Conservation (phyloP, 257 asterid species). For the Fraxinus quadrangulata region DNA sequence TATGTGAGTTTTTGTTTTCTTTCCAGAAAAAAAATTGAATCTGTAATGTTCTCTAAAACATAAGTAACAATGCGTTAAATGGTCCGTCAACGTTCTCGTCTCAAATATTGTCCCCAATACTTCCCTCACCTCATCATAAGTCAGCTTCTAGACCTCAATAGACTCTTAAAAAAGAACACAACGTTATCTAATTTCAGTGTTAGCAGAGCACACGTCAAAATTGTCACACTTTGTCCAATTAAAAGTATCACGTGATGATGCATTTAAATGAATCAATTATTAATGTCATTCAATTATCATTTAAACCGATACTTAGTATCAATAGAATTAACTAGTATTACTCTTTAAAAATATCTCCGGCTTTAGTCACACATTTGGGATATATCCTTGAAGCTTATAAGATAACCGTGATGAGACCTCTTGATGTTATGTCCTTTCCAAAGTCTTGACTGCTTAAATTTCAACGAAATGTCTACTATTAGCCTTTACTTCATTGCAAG, state of each 20-base stretch:
- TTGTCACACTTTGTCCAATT: too few species aligned
- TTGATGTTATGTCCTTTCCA: constrained; percentile 77
- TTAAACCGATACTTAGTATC: too few species aligned
- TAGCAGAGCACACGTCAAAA: too few species aligned
- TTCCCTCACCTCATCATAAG: constrained; percentile 82
- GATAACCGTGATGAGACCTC: constrained; percentile 65
- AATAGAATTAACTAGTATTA: too few species aligned
- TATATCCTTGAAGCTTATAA: constrained; percentile 60
- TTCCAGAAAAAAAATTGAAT: too few species aligned
- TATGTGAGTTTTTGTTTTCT: too few species aligned
- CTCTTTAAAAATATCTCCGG: constrained; percentile 33
- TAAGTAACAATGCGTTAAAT: constrained; percentile 54
- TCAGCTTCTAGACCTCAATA: constrained; percentile 77
- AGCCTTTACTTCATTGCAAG: constrained; percentile 38
- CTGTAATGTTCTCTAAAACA: too few species aligned
- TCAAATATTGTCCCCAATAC: constrained; percentile 75
- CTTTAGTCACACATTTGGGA: constrained; percentile 66
- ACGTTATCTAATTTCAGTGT: too few species aligned
- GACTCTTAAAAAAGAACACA: constrained; percentile 38
- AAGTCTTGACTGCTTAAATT: constrained; percentile 68
- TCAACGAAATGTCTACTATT: constrained; percentile 84
- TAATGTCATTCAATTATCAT: too few species aligned
- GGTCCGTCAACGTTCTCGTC: constrained; percentile 86
- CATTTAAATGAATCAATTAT: too few species aligned
- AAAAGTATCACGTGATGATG: too few species aligned